Base-by-base conservation (phyloP, 768 basidiomycete genomes). In the Hirschioporus abietinus region DNA sequence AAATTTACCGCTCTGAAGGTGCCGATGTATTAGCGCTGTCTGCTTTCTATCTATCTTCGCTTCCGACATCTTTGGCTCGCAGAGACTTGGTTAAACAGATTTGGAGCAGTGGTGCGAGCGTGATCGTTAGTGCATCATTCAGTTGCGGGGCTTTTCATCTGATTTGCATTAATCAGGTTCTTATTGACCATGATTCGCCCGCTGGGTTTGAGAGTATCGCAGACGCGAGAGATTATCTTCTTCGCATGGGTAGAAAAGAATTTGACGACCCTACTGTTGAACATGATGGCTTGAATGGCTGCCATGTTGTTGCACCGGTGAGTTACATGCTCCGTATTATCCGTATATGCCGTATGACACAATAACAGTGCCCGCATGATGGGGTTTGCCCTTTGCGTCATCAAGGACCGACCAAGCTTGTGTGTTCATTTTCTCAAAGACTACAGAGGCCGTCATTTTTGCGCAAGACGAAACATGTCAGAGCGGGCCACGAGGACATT, bases 51-150 rank as follows among this genome's bases (percentile, higher is more conserved):
- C 78, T 99, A 1, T 88, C 91, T n/a, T 84, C 91, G 23, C 78
- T 95, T 20, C 78, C 87, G 5, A 86, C 83, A 1, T 74, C 85
- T 57, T 71, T 87, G 20, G 83, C 86, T 9, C 83, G 90, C 67
- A 89, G 87, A 76, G 78, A 81, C 1, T 73, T 94, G 60, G 82
- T 96, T 27, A 87, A 89, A 72, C 87, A 92, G 71, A 91, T 98
- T 83, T 98, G 95, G 95, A 84, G 91, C 60, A 93, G 93, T 71
- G 94, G 93, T 59, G 95, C 95, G 24, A 86, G 91, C 72, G 85
- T 87, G 25, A 87, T 97, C 62, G 92, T 95, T 70, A 69, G 78
- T 66, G 62, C 63, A 20, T 67, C 57, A 63, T 61, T 60, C 4
- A 30, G 57, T 24, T 65, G 9, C 20, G 18, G 17, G 5, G 58